Evolutionary conservation across 176 grass and related monocot species (phyloP).

Genomic region (Eragrostis curvula): DNA sequence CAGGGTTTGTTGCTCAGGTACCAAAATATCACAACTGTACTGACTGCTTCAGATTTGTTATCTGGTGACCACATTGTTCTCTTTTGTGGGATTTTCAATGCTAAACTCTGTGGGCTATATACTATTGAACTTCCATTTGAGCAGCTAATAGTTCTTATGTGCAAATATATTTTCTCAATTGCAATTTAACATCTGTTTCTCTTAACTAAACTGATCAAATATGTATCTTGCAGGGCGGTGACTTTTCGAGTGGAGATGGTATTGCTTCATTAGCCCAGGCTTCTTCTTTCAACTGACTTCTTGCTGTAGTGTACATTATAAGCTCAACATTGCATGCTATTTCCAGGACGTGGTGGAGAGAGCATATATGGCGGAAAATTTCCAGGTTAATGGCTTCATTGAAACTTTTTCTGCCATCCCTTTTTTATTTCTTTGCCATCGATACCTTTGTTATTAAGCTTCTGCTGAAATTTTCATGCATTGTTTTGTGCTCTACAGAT

Average conservation of each 20-base stretch:
- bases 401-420: background rate
- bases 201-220: slow-evolving; percentile 21
- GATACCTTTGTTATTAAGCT: slow-evolving; percentile 16
- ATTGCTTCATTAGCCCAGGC: slow-evolving; percentile 78
- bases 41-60: slow-evolving; percentile 34
- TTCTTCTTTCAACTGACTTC: slow-evolving; percentile 84
- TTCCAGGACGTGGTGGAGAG: slow-evolving; percentile 90
- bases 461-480: slow-evolving; percentile 23
- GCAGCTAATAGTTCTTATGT: background rate
- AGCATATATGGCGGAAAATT: slow-evolving; percentile 90
- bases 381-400: slow-evolving; percentile 52
- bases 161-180: background rate
- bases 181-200: background rate
- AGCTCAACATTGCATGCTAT: slow-evolving; percentile 73
- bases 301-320: slow-evolving; percentile 72
- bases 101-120: background rate
- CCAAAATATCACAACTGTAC: slow-evolving; percentile 4
- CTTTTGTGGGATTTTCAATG: slow-evolving; percentile 31
- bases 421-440: slow-evolving; percentile 10
- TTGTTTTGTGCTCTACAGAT: slow-evolving; percentile 54
- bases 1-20: slow-evolving; percentile 82
- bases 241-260: slow-evolving; percentile 87
- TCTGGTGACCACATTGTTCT: background rate
- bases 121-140: background rate
- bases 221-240: slow-evolving; percentile 65